A percentile compares a stretch with the other conserved stretches of the same genome.
These are phyloP conservation scores for Rhododendron ferrugineum DNA, from an alignment of 148 eudicot genomes.

Conservation along the genomic window DNA sequence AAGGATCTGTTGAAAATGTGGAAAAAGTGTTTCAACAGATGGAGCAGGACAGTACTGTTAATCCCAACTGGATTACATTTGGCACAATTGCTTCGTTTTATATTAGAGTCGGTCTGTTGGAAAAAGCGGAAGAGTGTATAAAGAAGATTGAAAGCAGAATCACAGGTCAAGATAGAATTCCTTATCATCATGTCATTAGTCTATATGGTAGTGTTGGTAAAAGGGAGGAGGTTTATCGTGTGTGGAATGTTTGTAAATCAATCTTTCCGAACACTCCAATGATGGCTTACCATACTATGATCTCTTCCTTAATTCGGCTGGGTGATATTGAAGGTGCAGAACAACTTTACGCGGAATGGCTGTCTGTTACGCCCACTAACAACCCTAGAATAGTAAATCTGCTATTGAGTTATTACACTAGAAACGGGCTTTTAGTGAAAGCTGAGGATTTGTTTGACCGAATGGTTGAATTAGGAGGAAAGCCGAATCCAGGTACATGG, in stretches of 20 bases:
- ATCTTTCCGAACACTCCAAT: slow-evolving; percentile 44
- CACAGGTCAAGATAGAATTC: slow-evolving; percentile 45
- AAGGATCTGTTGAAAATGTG: slow-evolving; percentile 59
- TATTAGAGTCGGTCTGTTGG: slow-evolving; percentile 40
- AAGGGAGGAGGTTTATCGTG: slow-evolving; percentile 64
- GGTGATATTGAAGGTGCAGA: slow-evolving; percentile 78
- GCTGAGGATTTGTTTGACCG: slow-evolving; percentile 51
- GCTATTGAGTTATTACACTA: slow-evolving; percentile 53
- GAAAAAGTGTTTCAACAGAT: slow-evolving; percentile 60
- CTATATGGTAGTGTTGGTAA: slow-evolving; percentile 63
- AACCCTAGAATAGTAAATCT: slow-evolving; percentile 73
- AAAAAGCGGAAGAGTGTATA: slow-evolving; percentile 60
- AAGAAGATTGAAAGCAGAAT: slow-evolving; percentile 57
- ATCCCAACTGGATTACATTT: slow-evolving; percentile 70
- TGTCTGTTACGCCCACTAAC: slow-evolving; percentile 35
- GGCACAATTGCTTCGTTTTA: slow-evolving; percentile 74
- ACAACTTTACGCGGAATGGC: slow-evolving; percentile 69
- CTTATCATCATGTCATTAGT: slow-evolving; percentile 76
- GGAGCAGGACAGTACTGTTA: slow-evolving; percentile 32
- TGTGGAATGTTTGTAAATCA: slow-evolving; percentile 64
- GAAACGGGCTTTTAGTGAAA: slow-evolving; percentile 49
- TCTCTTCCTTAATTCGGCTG: slow-evolving; percentile 59
- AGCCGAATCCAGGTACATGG: slow-evolving; percentile 63
- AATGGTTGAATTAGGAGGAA: slow-evolving; percentile 55
- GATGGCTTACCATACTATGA: slow-evolving; percentile 62